Base-by-base conservation (phyloP, 257 asterid species). In the Eustoma russellianum region DNA sequence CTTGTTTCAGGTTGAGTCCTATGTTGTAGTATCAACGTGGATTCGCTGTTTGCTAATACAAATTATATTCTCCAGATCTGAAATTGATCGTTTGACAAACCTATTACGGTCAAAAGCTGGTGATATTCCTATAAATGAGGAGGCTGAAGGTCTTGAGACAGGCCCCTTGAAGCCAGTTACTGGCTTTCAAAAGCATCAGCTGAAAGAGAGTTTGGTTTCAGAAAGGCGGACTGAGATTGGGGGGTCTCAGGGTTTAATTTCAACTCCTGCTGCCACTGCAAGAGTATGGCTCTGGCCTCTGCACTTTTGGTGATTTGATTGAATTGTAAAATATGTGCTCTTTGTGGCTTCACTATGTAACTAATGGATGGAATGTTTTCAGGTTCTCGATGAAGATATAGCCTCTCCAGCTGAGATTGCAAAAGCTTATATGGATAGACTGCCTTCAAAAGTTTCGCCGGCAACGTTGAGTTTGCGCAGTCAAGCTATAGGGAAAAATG, bases 361-460 rank as follows among this genome's bases (percentile, higher is more conserved):
- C 14, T 41, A 3, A 7, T 19, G 9, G 45, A 16, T 44, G 43
- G 30, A 13, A 40, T 65, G 16, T 50, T 48, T 74, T 53, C 81
- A 88, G 95, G 82, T 76, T 59, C 64, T 57, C 53, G 90, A 74
- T 44, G 82, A 81, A 35, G 83, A 75, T 63, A 68, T 80, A 62
- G 90, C 85, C 53, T 59, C 97, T 68, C 95, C 99, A 34, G 82
- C 95, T 52, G 95, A 88, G 69, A 78, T 92, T 65, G 99, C 99
- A 33, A 88, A 81, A 74, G 85, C 97, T 55, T 92, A 92, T 72
- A 88, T 92, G 99, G 95, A 93, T 53, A 70, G 69, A 28, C 79
- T 83, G 74, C 78, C 88, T 64, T 76, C 83, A 35, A 85, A 74
- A 66, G 75, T 72, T 41, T 87, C 93, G 0, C 92, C 94, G 2